Evolutionary conservation across 2,329 filamentous ascomycete species (phyloP), one percentile per base, ranked within the genome.

Genomic region (Aspergillus candidus): DNA sequence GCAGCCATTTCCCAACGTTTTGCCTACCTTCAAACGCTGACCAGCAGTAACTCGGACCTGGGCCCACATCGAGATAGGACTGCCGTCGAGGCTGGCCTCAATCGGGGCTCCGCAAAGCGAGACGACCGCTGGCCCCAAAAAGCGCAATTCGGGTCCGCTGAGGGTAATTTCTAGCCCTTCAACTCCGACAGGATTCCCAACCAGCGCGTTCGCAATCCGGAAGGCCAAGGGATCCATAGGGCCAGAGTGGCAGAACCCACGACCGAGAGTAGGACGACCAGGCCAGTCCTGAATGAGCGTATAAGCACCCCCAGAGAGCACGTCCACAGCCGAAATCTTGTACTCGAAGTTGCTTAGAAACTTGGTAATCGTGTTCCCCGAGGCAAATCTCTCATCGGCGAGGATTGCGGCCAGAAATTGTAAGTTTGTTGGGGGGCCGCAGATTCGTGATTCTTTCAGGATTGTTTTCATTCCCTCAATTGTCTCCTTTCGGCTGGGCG

Each of bases 221-320:
- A 77, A 75, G 1, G 76, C 71, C n/a, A 82, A 56, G 1, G 72
- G 68, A 53, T 83, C 80, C 79, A 83, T 82, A 0, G 80, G 78
- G 0, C 80, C 80, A 4, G 73, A 71, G 29, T 79, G 75, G 4
- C 75, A 75, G 38, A 83, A 76, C 6, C 79, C 80, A 53, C 74
- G 73, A 1, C 78, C 78, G 2, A 80, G 68, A 0, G 68, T 70
- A 3, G 75, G 72, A n/a, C 80, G 66, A 0, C 74, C 79, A 1
- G 78, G 78, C 37, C 73, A 72, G 48, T 83, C 79, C 57, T 83
- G 75, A 1, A 83, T 68, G 2, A 77, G 62, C 0, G 79, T 81
- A 48, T 78, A 79, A 1, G 75, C 72, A 6, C 79, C 79, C 4
- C 72, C 71, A 15, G 71, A 72, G 10, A 82, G 54, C 1, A 83